A percentile compares a stretch with the other conserved stretches of the same genome.
Evolutionary conservation across 495 filamentous ascomycete species (phyloP).

Genomic region (Podospora comata): DNA sequence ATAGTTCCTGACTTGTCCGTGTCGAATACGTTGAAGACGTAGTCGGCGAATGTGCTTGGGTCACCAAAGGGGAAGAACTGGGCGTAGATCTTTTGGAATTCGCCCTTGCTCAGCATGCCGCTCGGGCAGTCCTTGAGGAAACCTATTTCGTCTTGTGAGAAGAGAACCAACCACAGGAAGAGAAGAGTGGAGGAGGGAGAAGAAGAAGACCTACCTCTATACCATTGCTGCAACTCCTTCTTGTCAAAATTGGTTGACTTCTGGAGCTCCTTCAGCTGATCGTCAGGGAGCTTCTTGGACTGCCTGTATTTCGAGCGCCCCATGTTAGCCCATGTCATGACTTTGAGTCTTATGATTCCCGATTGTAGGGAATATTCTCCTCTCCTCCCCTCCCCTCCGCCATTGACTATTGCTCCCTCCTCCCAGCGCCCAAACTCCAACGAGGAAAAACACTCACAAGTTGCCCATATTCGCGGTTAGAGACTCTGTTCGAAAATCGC

Average conservation of each 20-base stretch:
- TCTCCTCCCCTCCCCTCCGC: neutral
- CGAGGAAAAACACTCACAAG: constrained; percentile 18
- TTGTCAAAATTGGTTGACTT: constrained; percentile 98
- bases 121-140: constrained; percentile 98
- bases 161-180: neutral
- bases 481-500: neutral
- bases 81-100: constrained; percentile 99
- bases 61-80: constrained; percentile 99
- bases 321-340: neutral
- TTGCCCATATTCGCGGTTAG: constrained; percentile 15
- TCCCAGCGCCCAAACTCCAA: neutral
- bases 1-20: constrained; percentile 95
- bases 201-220: constrained; percentile 68
- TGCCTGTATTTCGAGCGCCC: constrained; percentile 51
- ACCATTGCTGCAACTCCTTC: constrained; percentile 99
- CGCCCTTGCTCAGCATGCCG: constrained; percentile 92
- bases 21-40: constrained; percentile 99
- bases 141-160: constrained; percentile 49
- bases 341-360: neutral
- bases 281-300: constrained; percentile 94
- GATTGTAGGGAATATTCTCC: neutral
- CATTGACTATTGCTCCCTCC: neutral
- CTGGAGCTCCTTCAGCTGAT: constrained; percentile 92
- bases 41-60: constrained; percentile 93
- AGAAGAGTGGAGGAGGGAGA: neutral